Evolutionary conservation across 2,329 filamentous ascomycete species (phyloP).

Genomic region (Ophiostoma montium): DNA sequence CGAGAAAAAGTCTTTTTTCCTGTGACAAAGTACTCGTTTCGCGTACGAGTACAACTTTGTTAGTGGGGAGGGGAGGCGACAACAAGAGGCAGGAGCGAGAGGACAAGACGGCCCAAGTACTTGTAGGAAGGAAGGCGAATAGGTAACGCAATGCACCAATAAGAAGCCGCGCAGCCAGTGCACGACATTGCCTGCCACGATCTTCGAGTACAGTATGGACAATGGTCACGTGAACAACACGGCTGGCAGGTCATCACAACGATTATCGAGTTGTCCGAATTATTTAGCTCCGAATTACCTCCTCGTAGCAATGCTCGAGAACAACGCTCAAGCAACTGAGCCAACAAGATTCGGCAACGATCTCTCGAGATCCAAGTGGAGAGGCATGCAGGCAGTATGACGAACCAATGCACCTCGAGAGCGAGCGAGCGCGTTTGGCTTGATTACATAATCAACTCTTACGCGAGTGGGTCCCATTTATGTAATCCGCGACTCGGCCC

Average conservation of each 20-base stretch:
- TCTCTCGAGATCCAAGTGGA: not conserved
- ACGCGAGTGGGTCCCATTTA: too few species aligned
- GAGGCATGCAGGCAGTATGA: conserved; percentile 6
- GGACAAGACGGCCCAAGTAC: not conserved
- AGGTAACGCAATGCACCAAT: conserved; percentile 1
- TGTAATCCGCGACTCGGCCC: not conserved
- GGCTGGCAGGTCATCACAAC: too few species aligned
- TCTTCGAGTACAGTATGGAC: too few species aligned
- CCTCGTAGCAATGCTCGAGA: too few species aligned
- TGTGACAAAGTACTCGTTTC: not conserved
- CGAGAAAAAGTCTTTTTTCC: not conserved
- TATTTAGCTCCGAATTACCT: too few species aligned
- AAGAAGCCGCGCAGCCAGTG: not conserved
- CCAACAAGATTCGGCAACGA: too few species aligned
- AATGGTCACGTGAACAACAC: too few species aligned
- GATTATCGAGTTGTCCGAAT: too few species aligned
- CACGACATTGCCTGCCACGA: too few species aligned
- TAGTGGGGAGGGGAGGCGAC: conserved; percentile 4
- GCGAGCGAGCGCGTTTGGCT: not conserved
- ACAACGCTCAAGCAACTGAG: too few species aligned
- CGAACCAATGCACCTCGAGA: not conserved
- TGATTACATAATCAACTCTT: not conserved
- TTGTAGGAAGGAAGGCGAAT: not conserved
- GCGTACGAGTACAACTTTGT: not conserved
- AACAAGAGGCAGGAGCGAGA: conserved; percentile 1